A percentile compares a stretch with the other conserved stretches of the same genome.
Conservation (phyloP, 768 basidiomycete species). For the Leucosporidium creatinivorum region DNA sequence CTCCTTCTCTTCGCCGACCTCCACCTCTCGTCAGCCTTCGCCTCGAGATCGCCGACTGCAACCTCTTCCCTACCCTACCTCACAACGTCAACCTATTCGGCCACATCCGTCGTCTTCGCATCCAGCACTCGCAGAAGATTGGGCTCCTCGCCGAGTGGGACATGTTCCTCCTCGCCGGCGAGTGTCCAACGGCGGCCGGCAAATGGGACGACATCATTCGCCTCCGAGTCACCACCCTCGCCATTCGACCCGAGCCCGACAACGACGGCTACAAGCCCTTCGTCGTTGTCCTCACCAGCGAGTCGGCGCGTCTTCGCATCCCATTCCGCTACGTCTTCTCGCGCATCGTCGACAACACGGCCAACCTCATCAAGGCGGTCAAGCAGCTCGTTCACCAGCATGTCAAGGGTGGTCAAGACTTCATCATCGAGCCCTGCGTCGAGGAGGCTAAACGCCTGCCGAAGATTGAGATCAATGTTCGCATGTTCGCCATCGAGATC, state of each 20-base stretch:
- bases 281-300: slow-evolving; percentile 51
- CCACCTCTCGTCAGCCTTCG: slow-evolving; percentile 14
- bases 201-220: slow-evolving; percentile 70
- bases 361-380: slow-evolving; percentile 61
- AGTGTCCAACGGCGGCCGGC: slow-evolving; percentile 46
- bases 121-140: slow-evolving; percentile 13
- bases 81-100: slow-evolving; percentile 42
- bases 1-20: background rate
- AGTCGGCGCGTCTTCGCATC: slow-evolving; percentile 66
- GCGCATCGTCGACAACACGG: slow-evolving; percentile 65
- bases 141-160: slow-evolving; percentile 45
- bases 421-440: slow-evolving; percentile 56
- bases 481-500: slow-evolving; percentile 64
- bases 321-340: slow-evolving; percentile 70
- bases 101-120: slow-evolving; percentile 29
- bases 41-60: slow-evolving; percentile 10
- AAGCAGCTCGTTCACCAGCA: slow-evolving; percentile 62
- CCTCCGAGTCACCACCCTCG: slow-evolving; percentile 46
- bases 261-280: slow-evolving; percentile 24
- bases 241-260: slow-evolving; percentile 36
- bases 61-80: slow-evolving; percentile 41
- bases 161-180: slow-evolving; percentile 50
- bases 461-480: slow-evolving; percentile 53
- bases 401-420: slow-evolving; percentile 50
- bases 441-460: slow-evolving; percentile 70